Evolutionary conservation across 495 filamentous ascomycete genomes (phyloP).

Genomic region (Penicillium turbatum): DNA sequence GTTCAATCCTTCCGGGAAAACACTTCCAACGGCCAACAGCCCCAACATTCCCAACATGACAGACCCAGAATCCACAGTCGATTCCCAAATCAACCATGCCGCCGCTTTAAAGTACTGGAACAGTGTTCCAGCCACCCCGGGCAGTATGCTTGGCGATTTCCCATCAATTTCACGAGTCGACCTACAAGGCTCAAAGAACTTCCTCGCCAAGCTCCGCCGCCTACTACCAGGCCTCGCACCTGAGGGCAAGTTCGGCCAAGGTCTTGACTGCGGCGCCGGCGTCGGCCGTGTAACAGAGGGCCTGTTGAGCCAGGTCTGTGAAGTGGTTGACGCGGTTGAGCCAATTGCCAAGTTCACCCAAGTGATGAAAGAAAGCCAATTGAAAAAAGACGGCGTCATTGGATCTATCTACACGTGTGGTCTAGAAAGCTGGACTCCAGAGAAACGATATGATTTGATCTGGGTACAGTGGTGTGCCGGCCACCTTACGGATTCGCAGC

Average conservation of each 20-base stretch:
- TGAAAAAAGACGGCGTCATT: slow-evolving; percentile 38
- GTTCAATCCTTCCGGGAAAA: background rate
- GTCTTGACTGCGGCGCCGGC: slow-evolving; percentile 59
- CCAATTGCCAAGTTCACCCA: slow-evolving; percentile 51
- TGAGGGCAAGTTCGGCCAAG: slow-evolving; percentile 32
- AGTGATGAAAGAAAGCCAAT: slow-evolving; percentile 26
- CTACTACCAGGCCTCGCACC: slow-evolving; percentile 19
- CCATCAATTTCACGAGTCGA: slow-evolving; percentile 71
- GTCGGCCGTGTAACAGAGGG: slow-evolving; percentile 59
- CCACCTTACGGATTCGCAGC: slow-evolving; percentile 75
- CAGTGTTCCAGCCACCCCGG: slow-evolving; percentile 60
- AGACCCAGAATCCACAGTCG: background rate
- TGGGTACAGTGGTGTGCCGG: slow-evolving; percentile 92
- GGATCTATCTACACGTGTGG: slow-evolving; percentile 68
- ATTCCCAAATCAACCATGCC: slow-evolving; percentile 34
- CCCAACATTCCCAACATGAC: background rate
- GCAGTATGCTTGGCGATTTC: slow-evolving; percentile 80
- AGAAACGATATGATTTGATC: slow-evolving; percentile 53
- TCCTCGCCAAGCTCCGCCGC: slow-evolving; percentile 70
- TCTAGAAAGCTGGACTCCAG: slow-evolving; percentile 68
- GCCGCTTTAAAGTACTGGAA: slow-evolving; percentile 66
- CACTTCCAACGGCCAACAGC: background rate
- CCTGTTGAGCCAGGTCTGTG: slow-evolving; percentile 49
- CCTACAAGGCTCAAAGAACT: slow-evolving; percentile 68
- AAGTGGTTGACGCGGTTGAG: slow-evolving; percentile 56